phyloP scores from a whole-genome alignment of 1,284 basidiomycete genomes.

The Melampsora larici-populina region DNA sequence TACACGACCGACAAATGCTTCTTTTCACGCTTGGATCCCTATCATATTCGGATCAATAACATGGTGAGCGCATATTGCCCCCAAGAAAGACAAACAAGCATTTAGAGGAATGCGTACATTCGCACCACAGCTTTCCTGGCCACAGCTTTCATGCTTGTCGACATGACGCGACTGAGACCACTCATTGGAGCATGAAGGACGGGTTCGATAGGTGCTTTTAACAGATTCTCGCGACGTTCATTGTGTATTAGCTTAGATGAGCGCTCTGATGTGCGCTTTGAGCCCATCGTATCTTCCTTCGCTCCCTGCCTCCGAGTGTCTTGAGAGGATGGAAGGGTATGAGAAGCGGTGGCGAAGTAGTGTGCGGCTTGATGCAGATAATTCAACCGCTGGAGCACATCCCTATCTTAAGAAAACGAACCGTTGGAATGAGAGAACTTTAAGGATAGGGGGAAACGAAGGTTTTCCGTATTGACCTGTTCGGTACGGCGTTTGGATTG shows the following conservation, averaged over 20 bases:
- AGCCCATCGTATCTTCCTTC: not conserved
- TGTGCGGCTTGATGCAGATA: slow-evolving; percentile 34
- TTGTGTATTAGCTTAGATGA: not conserved
- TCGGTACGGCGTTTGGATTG: no score
- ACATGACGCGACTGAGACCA: slow-evolving; percentile 24
- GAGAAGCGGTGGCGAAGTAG: slow-evolving; percentile 21
- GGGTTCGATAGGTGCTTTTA: not conserved
- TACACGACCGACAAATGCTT: slow-evolving; percentile 33
- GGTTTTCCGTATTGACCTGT: no score
- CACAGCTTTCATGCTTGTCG: slow-evolving; percentile 26
- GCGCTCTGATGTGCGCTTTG: not conserved
- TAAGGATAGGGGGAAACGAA: no score
- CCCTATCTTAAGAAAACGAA: not conserved
- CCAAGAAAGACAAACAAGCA: not conserved
- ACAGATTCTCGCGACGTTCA: not conserved
- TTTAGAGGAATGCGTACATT: slow-evolving; percentile 10
- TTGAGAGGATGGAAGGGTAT: not conserved
- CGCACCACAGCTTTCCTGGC: slow-evolving; percentile 32
- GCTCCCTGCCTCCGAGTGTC: not conserved
- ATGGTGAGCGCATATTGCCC: no score
- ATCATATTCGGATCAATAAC: no score
- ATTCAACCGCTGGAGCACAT: slow-evolving; percentile 30
- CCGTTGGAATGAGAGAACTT: no score
- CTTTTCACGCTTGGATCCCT: slow-evolving; percentile 33
- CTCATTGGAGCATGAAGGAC: slow-evolving; percentile 9